phyloP scores from a whole-genome alignment of 208 protist genomes.

The Leishmania arabica region DNA sequence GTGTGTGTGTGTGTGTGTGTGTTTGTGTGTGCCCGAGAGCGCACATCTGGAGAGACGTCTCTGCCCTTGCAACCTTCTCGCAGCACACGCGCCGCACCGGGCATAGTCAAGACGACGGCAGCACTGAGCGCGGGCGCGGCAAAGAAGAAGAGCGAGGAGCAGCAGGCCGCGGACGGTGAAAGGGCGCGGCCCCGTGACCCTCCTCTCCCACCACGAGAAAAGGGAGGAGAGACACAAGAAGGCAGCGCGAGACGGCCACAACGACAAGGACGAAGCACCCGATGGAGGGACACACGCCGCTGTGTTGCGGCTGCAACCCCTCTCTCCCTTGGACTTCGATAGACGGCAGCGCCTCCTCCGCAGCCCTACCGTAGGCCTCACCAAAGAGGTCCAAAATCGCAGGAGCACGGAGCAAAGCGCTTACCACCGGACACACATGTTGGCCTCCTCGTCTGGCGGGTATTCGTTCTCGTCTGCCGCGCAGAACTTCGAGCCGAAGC shows the following conservation, averaged over 20 bases:
- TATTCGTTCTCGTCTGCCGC: slow-evolving; percentile 29
- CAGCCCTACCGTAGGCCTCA: slow-evolving; percentile 30
- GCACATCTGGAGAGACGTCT: neutral
- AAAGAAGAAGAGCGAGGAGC: no score
- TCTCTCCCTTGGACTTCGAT: neutral
- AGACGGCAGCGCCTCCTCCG: slow-evolving; percentile 17
- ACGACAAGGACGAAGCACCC: neutral
- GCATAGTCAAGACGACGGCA: no score
- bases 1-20: neutral
- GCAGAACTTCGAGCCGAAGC: slow-evolving; percentile 38
- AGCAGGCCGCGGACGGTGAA: no score
- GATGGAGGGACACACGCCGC: neutral
- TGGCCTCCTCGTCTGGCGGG: slow-evolving; percentile 16
- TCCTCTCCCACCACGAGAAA: no score
- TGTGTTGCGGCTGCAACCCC: neutral
- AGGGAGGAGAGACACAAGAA: no score
- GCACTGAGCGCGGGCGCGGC: no score
- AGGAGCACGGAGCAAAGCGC: slow-evolving; percentile 29
- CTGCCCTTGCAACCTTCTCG: neutral
- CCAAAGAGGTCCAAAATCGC: slow-evolving; percentile 40
- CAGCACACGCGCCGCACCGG: neutral
- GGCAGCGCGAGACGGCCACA: neutral
- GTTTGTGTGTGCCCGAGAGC: neutral
- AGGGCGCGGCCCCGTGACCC: no score
- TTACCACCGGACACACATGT: slow-evolving; percentile 30